A percentile compares a stretch with the other conserved stretches of the same genome.
phyloP scores from a whole-genome alignment of 345 rosid species.

The Litchi chinensis region DNA sequence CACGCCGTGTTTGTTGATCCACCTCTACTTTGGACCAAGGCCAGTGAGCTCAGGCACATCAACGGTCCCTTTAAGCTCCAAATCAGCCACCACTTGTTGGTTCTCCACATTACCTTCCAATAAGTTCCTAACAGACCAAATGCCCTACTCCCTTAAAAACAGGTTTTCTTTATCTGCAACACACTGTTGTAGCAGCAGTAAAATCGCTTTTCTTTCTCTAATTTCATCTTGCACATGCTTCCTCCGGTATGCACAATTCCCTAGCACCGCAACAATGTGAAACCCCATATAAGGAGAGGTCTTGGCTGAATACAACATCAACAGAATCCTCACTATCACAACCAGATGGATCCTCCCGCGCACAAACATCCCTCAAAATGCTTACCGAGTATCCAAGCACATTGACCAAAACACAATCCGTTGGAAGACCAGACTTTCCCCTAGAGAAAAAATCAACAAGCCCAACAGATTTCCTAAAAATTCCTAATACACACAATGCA shows the following conservation, averaged over 20 bases:
- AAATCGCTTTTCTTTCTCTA: constrained; percentile 54
- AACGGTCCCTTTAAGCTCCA: constrained; percentile 72
- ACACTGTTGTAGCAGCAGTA: constrained; percentile 73
- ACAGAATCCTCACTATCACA: constrained; percentile 25
- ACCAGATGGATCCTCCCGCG: constrained; percentile 34
- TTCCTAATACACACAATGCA: too few relatives aligned
- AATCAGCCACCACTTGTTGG: constrained; percentile 57
- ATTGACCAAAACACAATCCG: constrained; percentile 45
- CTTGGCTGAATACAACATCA: constrained; percentile 44
- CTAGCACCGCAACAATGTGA: constrained; percentile 72
- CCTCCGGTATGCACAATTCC: constrained; percentile 66
- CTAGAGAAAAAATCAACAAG: constrained; percentile 35
- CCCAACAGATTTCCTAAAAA: too few relatives aligned
- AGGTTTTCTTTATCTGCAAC: constrained; percentile 73
- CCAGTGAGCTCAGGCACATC: constrained; percentile 66
- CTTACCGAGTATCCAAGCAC: constrained; percentile 67
- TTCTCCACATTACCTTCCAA: constrained; percentile 74
- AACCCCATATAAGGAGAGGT: constrained; percentile 74
- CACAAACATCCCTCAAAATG: constrained; percentile 61
- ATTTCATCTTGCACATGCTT: constrained; percentile 73
- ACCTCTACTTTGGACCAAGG: constrained; percentile 68
- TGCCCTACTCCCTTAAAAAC: constrained; percentile 83
- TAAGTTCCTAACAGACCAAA: constrained; percentile 70
- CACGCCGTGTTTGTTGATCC: constrained; percentile 56
- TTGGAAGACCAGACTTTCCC: constrained; percentile 60